These are phyloP conservation scores for Houttuynia cordata DNA, from an alignment of 164 flowering plant species.

Conservation along the genomic window DNA sequence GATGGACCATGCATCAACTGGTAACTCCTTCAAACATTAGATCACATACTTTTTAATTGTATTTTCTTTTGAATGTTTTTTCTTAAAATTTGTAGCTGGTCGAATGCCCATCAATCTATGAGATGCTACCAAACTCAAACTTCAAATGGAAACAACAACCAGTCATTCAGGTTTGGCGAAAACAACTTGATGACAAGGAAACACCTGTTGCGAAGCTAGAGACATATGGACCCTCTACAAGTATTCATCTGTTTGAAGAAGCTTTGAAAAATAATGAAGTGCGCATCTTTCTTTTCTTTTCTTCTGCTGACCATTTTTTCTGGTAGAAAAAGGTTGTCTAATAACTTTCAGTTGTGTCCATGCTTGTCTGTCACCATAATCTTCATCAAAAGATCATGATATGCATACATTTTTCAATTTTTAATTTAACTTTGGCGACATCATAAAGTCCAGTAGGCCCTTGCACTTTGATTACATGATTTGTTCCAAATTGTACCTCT, in stretches of 20 bases:
- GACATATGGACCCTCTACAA: conserved; percentile 41
- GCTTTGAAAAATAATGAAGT: conserved; percentile 78
- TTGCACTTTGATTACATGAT: not conserved
- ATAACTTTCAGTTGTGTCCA: not conserved
- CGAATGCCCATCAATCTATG: conserved; percentile 92
- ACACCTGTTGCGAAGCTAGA: conserved; percentile 30
- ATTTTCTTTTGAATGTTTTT: conserved; percentile 3
- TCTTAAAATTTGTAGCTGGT: conserved; percentile 46
- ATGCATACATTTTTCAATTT: not conserved
- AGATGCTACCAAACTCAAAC: conserved; percentile 77
- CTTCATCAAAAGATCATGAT: not conserved
- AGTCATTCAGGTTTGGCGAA: conserved; percentile 67
- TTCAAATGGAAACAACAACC: conserved; percentile 69
- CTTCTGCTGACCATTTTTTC: not conserved
- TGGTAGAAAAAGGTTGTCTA: no score
- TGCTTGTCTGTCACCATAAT: not conserved
- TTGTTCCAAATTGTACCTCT: not conserved
- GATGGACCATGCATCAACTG: conserved; percentile 99
- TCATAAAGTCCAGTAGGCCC: not conserved
- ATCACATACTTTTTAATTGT: not conserved
- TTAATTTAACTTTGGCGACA: not conserved
- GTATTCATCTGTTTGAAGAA: conserved; percentile 37
- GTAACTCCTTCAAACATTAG: conserved; percentile 25
- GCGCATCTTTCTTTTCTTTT: not conserved
- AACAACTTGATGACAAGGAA: conserved; percentile 28